phyloP scores from a whole-genome alignment of 192 early-diverging fungal genomes.

The Coemansia sp. region DNA sequence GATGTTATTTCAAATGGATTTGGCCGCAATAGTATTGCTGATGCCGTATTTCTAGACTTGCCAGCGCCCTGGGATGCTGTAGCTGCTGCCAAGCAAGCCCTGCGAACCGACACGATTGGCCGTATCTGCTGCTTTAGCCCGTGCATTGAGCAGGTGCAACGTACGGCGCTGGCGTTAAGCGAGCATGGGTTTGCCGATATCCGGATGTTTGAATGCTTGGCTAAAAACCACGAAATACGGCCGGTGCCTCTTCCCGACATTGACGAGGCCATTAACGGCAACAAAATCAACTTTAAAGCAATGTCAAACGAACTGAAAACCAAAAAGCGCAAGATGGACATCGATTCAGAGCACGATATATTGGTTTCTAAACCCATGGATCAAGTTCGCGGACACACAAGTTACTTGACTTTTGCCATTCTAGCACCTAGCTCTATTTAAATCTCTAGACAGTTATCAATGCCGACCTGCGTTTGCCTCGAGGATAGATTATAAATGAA shows the following conservation, averaged over 20 bases:
- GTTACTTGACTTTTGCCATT: conserved; percentile 89
- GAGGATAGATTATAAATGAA: conserved; percentile 59
- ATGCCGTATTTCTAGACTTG: conserved; percentile 93
- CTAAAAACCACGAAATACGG: conserved; percentile 72
- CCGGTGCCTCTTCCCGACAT: conserved; percentile 63
- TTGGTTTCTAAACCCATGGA: conserved; percentile 64
- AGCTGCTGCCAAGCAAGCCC: conserved; percentile 75
- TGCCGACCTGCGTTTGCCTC: conserved; percentile 42
- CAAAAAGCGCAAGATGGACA: conserved; percentile 41
- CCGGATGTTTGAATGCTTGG: conserved; percentile 90
- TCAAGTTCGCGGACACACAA: conserved; percentile 79
- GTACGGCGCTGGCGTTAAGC: conserved; percentile 71
- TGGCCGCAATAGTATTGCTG: conserved; percentile 65
- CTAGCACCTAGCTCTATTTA: conserved; percentile 19
- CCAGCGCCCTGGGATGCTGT: conserved; percentile 97
- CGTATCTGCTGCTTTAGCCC: conserved; percentile 94
- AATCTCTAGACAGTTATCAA: conserved; percentile 39
- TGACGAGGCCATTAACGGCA: conserved; percentile 58
- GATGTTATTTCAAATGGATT: conserved; percentile 83
- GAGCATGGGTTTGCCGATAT: conserved; percentile 88
- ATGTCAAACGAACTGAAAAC: conserved; percentile 12
- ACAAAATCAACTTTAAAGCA: conserved; percentile 35
- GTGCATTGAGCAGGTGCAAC: conserved; percentile 92
- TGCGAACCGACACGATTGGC: conserved; percentile 76
- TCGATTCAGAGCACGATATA: conserved; percentile 25